Evolutionary conservation across 371 early-diverging fungal genomes (phyloP).

Genomic region (Apophysomyces sp.): DNA sequence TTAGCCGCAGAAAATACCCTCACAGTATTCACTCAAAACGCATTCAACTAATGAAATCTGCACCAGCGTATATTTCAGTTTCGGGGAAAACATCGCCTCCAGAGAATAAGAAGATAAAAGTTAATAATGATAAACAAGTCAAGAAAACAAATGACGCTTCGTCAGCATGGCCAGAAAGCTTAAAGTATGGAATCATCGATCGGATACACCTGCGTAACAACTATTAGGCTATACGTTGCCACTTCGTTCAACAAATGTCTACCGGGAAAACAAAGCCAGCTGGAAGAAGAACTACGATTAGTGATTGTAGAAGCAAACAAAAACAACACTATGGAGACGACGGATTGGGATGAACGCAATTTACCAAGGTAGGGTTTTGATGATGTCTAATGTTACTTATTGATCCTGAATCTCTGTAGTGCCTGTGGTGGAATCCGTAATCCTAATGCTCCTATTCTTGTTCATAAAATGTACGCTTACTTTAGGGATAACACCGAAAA

Average conservation of each 20-base stretch:
- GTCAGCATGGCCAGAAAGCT: constrained; percentile 4
- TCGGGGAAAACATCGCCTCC: background rate
- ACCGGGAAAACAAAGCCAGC: constrained; percentile 35
- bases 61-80: background rate
- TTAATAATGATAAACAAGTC: background rate
- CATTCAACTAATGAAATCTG: background rate
- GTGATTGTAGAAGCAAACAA: constrained; percentile 39
- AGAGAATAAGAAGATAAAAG: background rate
- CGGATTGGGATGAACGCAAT: constrained; percentile 45
- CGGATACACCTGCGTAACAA: background rate
- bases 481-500: background rate
- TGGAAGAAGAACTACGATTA: constrained; percentile 40
- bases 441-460: background rate
- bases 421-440: constrained; percentile 12
- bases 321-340: constrained; percentile 37
- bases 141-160: background rate
- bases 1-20: no score
- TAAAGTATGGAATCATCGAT: constrained; percentile 3
- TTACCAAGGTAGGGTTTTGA: constrained; percentile 10
- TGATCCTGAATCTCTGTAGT: constrained; percentile 26
- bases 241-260: constrained; percentile 38
- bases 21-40: no score
- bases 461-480: background rate
- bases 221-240: constrained; percentile 44
- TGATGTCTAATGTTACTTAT: background rate